These are phyloP conservation scores for Pseudoneurospora amorphoporcata DNA, from an alignment of 495 filamentous ascomycete species.

Conservation along the genomic window DNA sequence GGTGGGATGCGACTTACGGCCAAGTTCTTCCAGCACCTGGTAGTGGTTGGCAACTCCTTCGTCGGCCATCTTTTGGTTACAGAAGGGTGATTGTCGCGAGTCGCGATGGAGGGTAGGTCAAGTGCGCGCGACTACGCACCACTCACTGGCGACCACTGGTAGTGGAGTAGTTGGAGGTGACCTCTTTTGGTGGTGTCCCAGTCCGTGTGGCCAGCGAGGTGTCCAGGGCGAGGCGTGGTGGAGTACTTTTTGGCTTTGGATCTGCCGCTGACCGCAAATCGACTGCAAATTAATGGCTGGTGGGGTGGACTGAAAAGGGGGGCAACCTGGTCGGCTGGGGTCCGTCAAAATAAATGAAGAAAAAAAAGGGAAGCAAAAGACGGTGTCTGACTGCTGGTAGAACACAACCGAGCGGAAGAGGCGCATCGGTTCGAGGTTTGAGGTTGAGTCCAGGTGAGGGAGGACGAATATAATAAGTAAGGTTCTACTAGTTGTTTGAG, in stretches of 20 bases:
- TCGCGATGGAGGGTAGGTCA: neutral
- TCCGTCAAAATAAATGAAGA: neutral
- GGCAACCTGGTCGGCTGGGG: neutral
- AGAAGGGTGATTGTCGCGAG: neutral
- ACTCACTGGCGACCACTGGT: neutral
- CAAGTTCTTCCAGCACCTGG: slow-evolving; percentile 85
- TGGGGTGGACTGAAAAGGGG: neutral
- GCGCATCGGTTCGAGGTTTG: neutral
- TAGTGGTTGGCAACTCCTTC: slow-evolving; percentile 69
- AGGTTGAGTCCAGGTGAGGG: neutral
- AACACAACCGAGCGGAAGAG: neutral
- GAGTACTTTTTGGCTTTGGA: neutral
- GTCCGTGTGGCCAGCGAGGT: neutral
- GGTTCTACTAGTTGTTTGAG: neutral
- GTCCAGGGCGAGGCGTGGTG: neutral
- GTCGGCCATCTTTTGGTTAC: slow-evolving; percentile 37
- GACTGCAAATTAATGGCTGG: neutral
- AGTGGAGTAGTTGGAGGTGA: neutral
- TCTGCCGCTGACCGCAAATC: neutral
- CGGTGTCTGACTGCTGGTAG: neutral
- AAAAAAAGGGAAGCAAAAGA: neutral
- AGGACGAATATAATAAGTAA: neutral
- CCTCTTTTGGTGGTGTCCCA: neutral
- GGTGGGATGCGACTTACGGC: slow-evolving; percentile 50
- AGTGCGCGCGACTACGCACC: neutral